phyloP scores from a whole-genome alignment of 352 stramenopile genomes.

The Phytophthora boehmeriae region DNA sequence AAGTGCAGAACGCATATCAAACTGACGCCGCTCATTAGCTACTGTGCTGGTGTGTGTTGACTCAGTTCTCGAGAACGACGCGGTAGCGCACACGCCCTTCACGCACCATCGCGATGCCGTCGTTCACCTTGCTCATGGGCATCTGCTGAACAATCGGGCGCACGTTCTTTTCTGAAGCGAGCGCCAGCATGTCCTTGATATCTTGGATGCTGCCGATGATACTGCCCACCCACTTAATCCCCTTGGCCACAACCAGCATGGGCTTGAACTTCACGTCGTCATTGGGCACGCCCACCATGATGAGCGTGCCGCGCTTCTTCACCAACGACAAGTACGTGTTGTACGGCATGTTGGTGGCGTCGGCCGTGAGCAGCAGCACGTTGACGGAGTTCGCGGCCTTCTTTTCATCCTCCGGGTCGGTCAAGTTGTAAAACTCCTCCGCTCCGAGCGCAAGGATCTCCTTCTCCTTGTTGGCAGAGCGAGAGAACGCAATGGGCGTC shows the following conservation, averaged over 20 bases:
- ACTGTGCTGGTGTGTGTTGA: too few species aligned
- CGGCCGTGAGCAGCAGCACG: background rate
- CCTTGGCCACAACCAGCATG: background rate
- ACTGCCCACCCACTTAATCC: constrained; percentile 1
- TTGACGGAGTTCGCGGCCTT: constrained; percentile 1
- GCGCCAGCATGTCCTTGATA: too few species aligned
- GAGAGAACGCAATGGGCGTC: too few species aligned
- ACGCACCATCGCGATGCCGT: background rate
- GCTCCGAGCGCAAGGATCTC: background rate
- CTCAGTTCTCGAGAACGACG: background rate
- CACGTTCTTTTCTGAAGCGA: constrained; percentile 1
- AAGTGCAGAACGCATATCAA: too few species aligned
- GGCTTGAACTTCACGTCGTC: background rate
- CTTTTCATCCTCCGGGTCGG: background rate
- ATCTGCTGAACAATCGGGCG: background rate
- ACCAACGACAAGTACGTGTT: background rate
- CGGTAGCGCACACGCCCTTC: constrained; percentile 1
- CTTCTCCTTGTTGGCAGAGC: background rate
- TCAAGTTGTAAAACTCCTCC: constrained; percentile 1
- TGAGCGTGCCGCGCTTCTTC: background rate
- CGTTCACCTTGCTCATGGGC: constrained; percentile 1
- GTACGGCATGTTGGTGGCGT: constrained; percentile 1
- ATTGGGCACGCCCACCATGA: background rate
- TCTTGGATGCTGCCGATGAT: background rate
- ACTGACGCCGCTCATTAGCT: too few species aligned